Percentiles rank a stretch among this genome's conserved stretches.
phyloP scores from a whole-genome alignment of 2,329 filamentous ascomycete genomes.

The Diplodia corticola region DNA sequence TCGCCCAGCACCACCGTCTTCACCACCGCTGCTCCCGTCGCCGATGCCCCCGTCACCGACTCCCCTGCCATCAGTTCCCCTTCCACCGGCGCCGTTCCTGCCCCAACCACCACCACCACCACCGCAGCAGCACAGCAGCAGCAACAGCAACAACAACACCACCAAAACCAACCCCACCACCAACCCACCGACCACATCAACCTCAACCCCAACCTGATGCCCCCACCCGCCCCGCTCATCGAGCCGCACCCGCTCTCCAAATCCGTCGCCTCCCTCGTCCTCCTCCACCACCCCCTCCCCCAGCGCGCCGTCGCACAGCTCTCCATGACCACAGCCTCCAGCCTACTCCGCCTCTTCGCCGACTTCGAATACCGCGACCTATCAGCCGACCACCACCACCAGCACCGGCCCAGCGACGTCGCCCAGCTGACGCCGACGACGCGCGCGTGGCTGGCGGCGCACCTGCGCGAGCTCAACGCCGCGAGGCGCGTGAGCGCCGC shows the following conservation, averaged over 20 bases:
- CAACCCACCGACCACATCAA: not conserved
- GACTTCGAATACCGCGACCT: slow-evolving; percentile 18
- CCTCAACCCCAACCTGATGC: not conserved
- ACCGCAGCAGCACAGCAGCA: not conserved
- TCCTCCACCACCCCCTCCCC: not conserved
- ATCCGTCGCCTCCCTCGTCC: not conserved
- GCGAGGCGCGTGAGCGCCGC: not conserved
- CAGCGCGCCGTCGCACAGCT: not conserved
- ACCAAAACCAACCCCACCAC: not conserved
- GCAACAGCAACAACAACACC: not conserved
- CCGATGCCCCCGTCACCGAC: too few relatives aligned
- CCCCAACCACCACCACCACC: not conserved
- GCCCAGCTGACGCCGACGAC: not conserved
- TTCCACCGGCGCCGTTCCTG: too few relatives aligned
- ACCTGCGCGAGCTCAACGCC: slow-evolving; percentile 6
- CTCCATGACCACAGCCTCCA: not conserved
- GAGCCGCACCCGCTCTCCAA: slow-evolving; percentile 8
- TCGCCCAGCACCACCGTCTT: not conserved
- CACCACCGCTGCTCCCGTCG: too few relatives aligned
- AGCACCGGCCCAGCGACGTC: too few relatives aligned
- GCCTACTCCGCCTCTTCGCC: not conserved
- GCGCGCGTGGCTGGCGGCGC: not conserved
- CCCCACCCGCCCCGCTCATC: not conserved
- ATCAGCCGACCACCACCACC: not conserved
- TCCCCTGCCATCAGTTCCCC: too few relatives aligned